Percentiles rank a stretch among this genome's conserved stretches.
These are phyloP conservation scores for Letharia columbiana DNA, from an alignment of 495 filamentous ascomycete species.

Conservation along the genomic window DNA sequence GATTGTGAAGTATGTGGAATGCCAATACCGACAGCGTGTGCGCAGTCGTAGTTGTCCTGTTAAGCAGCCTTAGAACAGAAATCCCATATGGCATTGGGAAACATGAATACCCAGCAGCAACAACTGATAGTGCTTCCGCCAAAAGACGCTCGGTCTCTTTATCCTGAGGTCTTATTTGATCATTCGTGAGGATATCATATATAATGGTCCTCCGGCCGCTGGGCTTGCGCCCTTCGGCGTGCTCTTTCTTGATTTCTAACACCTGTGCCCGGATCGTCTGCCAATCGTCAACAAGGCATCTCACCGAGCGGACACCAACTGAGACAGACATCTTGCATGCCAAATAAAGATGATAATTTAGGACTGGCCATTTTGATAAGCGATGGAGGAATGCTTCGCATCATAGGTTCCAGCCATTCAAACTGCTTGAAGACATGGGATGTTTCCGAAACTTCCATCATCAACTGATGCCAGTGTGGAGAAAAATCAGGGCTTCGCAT, in stretches of 20 bases:
- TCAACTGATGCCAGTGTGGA: conserved; percentile 11
- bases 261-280: conserved; percentile 5
- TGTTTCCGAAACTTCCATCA: conserved; percentile 25
- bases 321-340: conserved; percentile 13
- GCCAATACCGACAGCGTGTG: conserved; percentile 32
- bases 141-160: conserved; percentile 13
- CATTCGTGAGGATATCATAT: conserved; percentile 26
- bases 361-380: conserved; percentile 11
- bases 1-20: conserved; percentile 36
- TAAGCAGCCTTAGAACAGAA: conserved; percentile 30
- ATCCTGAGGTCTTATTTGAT: conserved; percentile 9
- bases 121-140: conserved; percentile 21
- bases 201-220: conserved; percentile 22
- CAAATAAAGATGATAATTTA: conserved; percentile 1
- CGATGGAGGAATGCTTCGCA: conserved; percentile 19
- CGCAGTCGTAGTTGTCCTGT: conserved; percentile 37
- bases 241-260: background rate
- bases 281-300: background rate
- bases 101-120: conserved; percentile 32
- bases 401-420: conserved; percentile 15
- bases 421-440: conserved; percentile 20
- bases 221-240: conserved; percentile 8
- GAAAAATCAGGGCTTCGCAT: conserved; percentile 25
- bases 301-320: background rate
- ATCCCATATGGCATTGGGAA: conserved; percentile 21